These are phyloP conservation scores for Coniferiporia sulphurascens DNA, from an alignment of 1,284 basidiomycete species.

Conservation along the genomic window DNA sequence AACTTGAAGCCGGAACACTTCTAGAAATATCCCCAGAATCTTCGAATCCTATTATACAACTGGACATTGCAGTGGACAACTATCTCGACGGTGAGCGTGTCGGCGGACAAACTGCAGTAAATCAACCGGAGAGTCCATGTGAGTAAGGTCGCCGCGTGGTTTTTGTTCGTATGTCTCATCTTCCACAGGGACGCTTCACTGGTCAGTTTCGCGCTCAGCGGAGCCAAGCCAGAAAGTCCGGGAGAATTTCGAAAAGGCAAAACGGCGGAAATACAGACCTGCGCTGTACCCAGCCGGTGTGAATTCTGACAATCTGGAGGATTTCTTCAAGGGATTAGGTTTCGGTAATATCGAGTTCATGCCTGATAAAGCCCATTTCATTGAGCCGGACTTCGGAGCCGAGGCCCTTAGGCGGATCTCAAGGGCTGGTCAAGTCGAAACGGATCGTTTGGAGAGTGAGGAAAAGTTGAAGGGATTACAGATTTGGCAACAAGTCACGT, in stretches of 20 bases:
- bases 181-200: constrained; percentile 52
- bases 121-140: constrained; percentile 35
- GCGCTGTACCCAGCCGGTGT: constrained; percentile 43
- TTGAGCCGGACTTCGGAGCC: not conserved
- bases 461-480: not conserved
- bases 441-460: constrained; percentile 1
- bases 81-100: constrained; percentile 31
- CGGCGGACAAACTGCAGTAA: constrained; percentile 33
- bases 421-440: constrained; percentile 1
- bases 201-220: constrained; percentile 38
- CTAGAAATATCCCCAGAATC: constrained; percentile 20
- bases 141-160: constrained; percentile 21
- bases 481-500: not conserved
- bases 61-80: constrained; percentile 35
- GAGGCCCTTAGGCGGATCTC: not conserved
- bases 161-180: not conserved
- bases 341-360: constrained; percentile 5
- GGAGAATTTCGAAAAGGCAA: constrained; percentile 28
- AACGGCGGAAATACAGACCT: constrained; percentile 38
- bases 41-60: constrained; percentile 36
- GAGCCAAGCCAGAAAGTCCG: constrained; percentile 31
- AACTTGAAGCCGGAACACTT: constrained; percentile 34
- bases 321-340: constrained; percentile 10
- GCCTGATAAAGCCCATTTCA: not conserved
- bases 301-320: constrained; percentile 11